Evolutionary conservation across 2,329 filamentous ascomycete species (phyloP).

Genomic region (Scedosporium minutisporum): DNA sequence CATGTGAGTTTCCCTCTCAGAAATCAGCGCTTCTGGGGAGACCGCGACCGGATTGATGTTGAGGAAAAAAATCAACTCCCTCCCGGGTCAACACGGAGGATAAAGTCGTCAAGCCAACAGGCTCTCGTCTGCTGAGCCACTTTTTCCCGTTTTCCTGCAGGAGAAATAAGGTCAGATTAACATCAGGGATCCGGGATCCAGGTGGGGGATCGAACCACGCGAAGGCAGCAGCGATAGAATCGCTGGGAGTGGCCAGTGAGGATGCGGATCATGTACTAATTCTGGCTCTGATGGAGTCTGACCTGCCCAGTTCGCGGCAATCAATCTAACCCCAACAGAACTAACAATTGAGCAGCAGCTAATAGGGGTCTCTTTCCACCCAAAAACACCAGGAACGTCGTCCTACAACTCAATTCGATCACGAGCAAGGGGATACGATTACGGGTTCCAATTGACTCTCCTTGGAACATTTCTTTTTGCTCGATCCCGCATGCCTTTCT

Average conservation of each 20-base stretch:
- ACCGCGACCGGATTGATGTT: neutral
- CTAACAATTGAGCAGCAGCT: neutral
- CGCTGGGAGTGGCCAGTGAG: neutral
- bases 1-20: too few relatives aligned
- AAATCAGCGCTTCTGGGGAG: neutral
- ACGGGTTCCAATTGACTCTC: neutral
- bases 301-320: neutral
- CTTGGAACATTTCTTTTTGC: neutral
- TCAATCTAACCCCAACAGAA: constrained; percentile 1
- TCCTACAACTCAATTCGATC: neutral
- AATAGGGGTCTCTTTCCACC: too few relatives aligned
- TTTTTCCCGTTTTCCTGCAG: neutral
- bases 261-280: neutral
- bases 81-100: neutral
- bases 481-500: too few relatives aligned
- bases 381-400: neutral
- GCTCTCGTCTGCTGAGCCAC: neutral
- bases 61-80: neutral
- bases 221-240: neutral
- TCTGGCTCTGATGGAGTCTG: too few relatives aligned
- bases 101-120: neutral
- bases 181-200: neutral
- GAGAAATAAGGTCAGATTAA: constrained; percentile 1
- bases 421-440: neutral
- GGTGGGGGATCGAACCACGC: constrained; percentile 4